Evolutionary conservation across 2,329 filamentous ascomycete genomes (phyloP), one percentile per base, ranked within the genome.

Genomic region (Hypoxylon sp.): DNA sequence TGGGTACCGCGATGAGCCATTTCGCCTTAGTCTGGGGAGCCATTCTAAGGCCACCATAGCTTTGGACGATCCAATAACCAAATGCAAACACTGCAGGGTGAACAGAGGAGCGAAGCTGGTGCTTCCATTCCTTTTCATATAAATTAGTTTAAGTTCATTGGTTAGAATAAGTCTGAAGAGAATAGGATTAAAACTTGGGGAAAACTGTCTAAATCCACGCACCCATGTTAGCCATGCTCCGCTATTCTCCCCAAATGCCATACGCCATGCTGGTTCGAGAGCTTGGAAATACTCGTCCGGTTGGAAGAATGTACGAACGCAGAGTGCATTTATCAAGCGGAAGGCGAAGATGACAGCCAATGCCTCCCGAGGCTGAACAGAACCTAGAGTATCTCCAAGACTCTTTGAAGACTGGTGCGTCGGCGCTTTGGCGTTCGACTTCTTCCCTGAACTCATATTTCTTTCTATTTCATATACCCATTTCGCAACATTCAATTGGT

Each of bases 231-330:
- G 86, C 93, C 95, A 99, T 29, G 95, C 93, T 69, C 92, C 92
- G 79, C 91, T 92, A 13, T 85, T 79, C 2, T 83, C 77, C 22
- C 94, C 94, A 84, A 97, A 98, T 2, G 92, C 92, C 61, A 96
- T 86, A 75, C 90, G 85, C 94, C 95, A 98, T 72, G 96, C 96
- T 58, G 96, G 95, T 82, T 99, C 96, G 48, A 98, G 87, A 1
- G 94, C 92, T 78, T 99, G 96, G 77, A 96, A 99, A 83, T 93
- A 98, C 81, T 99, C 96, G 83, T 99, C 96, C 29, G 96, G 96
- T 80, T 99, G 96, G 82, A 99, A 99, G 80, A 98, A 99, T 19
- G 96, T 98, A 72, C 88, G 85, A 63, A 97, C 84, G 69, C 86
- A 89, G 74, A 96, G 85, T 33, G 94, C 90, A 82, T 97, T 97